These are phyloP conservation scores for Berkeleyomyces rouxiae DNA, from an alignment of 2,329 filamentous ascomycete species.

Conservation along the genomic window DNA sequence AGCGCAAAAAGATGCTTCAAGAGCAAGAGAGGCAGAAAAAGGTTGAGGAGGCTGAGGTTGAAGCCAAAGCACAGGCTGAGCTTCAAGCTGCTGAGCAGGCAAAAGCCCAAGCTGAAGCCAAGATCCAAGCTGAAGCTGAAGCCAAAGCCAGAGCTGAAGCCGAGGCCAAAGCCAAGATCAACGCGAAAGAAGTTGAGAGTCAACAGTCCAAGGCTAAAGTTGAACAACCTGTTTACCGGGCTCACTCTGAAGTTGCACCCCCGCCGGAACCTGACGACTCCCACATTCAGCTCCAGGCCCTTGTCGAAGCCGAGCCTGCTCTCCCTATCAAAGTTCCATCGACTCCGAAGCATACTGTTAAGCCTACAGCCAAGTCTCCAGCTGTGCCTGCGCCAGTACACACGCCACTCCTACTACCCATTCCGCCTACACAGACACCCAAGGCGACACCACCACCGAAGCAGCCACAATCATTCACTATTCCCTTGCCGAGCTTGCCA, in stretches of 20 bases:
- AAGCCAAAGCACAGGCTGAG: neutral
- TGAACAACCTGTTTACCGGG: neutral
- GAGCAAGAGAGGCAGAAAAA: conserved; percentile 23
- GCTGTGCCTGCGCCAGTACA: neutral
- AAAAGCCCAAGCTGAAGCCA: neutral
- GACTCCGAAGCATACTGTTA: neutral
- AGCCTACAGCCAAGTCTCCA: neutral
- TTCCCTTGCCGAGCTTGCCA: conserved; percentile 8
- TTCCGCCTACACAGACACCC: neutral
- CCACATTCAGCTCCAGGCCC: conserved; percentile 6
- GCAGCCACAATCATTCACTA: conserved; percentile 8
- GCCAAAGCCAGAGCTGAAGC: neutral
- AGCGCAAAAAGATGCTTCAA: conserved; percentile 37
- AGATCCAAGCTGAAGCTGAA: neutral
- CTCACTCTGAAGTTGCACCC: neutral
- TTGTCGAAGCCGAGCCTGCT: conserved; percentile 8
- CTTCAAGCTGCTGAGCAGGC: neutral
- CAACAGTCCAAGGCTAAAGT: neutral
- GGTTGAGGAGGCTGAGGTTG: neutral
- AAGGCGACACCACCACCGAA: neutral
- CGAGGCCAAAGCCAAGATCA: neutral
- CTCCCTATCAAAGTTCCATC: neutral
- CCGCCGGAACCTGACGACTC: conserved; percentile 8
- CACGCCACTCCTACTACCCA: neutral
- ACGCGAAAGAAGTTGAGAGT: neutral